Conservation (phyloP, 108 stramenopile species). For the Pseudonitzschia multiseries region DNA sequence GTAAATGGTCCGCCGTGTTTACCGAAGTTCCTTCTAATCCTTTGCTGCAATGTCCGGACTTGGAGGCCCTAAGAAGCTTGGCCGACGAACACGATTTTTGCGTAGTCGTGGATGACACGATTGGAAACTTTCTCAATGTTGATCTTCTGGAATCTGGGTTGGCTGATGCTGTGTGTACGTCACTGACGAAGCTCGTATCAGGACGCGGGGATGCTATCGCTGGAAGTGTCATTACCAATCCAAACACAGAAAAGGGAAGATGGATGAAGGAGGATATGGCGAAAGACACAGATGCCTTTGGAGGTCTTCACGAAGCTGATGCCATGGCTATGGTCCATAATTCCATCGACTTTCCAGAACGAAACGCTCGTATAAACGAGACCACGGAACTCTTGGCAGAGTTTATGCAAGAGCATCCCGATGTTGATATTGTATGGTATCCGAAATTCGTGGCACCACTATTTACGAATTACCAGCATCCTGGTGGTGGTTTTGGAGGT, state of each 20-base stretch:
- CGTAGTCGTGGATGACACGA: constrained; percentile 72
- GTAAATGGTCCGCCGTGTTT: constrained; percentile 43
- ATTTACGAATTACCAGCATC: constrained; percentile 24
- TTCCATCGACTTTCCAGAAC: constrained; percentile 48
- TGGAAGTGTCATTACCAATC: constrained; percentile 54
- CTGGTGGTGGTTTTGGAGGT: constrained; percentile 51
- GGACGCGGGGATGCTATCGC: constrained; percentile 76
- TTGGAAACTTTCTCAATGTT: constrained; percentile 72
- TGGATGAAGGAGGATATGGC: constrained; percentile 55
- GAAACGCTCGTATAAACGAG: constrained; percentile 58
- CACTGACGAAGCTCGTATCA: constrained; percentile 67
- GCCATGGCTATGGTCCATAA: constrained; percentile 47
- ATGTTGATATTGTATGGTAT: constrained; percentile 56
- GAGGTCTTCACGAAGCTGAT: constrained; percentile 46
- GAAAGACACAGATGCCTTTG: constrained; percentile 32
- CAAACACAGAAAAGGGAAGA: constrained; percentile 47
- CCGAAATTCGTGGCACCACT: constrained; percentile 48
- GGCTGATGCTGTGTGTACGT: constrained; percentile 67
- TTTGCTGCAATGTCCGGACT: constrained; percentile 61
- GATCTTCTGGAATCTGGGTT: constrained; percentile 51
- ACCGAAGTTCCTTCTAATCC: constrained; percentile 81
- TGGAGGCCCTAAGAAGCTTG: constrained; percentile 44
- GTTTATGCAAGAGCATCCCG: constrained; percentile 44
- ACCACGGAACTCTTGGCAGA: constrained; percentile 52
- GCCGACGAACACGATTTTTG: constrained; percentile 55